A percentile compares a stretch with the other conserved stretches of the same genome.
These are phyloP conservation scores for Zea mays DNA, from an alignment of 176 grass and related monocot species.

Conservation along the genomic window Zm-B73-REFERENCE-NAM-5.0 NC_050102.1:151907501-151908000, in stretches of 20 bases:
- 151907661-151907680: conserved; percentile 69
- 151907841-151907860: conserved; percentile 7
- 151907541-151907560: conserved; percentile 59
- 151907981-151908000: conserved; percentile 38
- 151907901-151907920: conserved; percentile 41
- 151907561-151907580: conserved; percentile 56
- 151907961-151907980: conserved; percentile 58
- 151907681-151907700: conserved; percentile 72
- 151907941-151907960: conserved; percentile 55
- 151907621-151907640: conserved; percentile 71
- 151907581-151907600: conserved; percentile 73
- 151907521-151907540: conserved; percentile 64
- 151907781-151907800: conserved; percentile 70
- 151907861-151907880: conserved; percentile 9
- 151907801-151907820: conserved; percentile 51
- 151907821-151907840: background rate
- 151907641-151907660: conserved; percentile 66
- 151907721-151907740: conserved; percentile 70
- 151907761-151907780: conserved; percentile 71
- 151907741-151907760: conserved; percentile 72
- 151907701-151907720: conserved; percentile 70
- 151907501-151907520: conserved; percentile 66
- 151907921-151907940: conserved; percentile 63
- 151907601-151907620: conserved; percentile 70
- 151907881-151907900: conserved; percentile 11